phyloP scores from a whole-genome alignment of 2,329 filamentous ascomycete species.

The Sporothrix variecibatus region DNA sequence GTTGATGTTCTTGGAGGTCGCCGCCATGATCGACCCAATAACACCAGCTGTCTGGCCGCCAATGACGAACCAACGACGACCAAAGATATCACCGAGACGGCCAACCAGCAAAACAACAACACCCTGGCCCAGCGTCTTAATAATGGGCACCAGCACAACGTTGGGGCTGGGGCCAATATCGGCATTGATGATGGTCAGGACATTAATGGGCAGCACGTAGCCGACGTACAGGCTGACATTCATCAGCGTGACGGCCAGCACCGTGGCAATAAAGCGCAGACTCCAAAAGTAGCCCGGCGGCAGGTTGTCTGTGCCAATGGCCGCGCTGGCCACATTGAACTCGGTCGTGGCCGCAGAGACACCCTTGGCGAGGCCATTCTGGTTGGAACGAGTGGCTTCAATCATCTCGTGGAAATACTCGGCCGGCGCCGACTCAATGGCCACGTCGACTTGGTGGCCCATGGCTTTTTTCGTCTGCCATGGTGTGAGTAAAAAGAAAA shows the following conservation, averaged over 20 bases:
- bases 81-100: slow-evolving; percentile 44
- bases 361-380: background rate
- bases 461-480: slow-evolving; percentile 6
- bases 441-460: background rate
- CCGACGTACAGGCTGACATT: slow-evolving; percentile 44
- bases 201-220: slow-evolving; percentile 42
- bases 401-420: background rate
- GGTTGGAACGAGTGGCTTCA: background rate
- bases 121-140: slow-evolving; percentile 40
- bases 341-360: background rate
- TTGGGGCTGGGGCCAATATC: slow-evolving; percentile 38
- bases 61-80: slow-evolving; percentile 45
- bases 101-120: slow-evolving; percentile 41
- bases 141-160: slow-evolving; percentile 42
- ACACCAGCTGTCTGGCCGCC: slow-evolving; percentile 42
- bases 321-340: slow-evolving; percentile 37
- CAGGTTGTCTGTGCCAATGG: slow-evolving; percentile 40
- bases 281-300: slow-evolving; percentile 44
- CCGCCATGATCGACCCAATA: slow-evolving; percentile 42
- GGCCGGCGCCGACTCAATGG: background rate
- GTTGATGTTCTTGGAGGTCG: slow-evolving; percentile 39
- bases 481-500: background rate
- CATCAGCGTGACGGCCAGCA: slow-evolving; percentile 42
- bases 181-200: slow-evolving; percentile 35
- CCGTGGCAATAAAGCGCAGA: slow-evolving; percentile 38